Percentiles rank a stretch among this genome's conserved stretches.
Conservation (phyloP, 164 flowering plant species). For the Litsea cubeba region DNA sequence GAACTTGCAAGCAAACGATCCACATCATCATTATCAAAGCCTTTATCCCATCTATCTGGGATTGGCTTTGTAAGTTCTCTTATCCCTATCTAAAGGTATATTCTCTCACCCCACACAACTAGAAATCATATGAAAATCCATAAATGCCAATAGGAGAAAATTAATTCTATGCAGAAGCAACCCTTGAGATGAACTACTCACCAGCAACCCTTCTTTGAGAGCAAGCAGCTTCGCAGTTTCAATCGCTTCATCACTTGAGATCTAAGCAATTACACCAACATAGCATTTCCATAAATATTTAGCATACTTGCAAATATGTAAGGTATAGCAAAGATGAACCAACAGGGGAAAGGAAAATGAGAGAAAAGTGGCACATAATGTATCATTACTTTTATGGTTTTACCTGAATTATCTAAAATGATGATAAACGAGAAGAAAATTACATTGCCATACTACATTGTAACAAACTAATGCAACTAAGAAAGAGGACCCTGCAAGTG, state of each 20-base stretch:
- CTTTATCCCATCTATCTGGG: no score
- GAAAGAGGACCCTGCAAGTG: no score
- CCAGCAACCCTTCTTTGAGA: slow-evolving; percentile 37
- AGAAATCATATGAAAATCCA: background rate
- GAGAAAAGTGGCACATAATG: background rate
- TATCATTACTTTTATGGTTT: background rate
- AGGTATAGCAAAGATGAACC: background rate
- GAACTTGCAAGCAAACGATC: background rate
- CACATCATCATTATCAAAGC: no score
- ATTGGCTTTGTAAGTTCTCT: no score
- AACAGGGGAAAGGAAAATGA: background rate
- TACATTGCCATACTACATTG: no score
- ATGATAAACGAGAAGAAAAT: no score
- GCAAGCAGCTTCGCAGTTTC: slow-evolving; percentile 40
- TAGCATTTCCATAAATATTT: background rate
- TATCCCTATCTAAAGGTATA: no score
- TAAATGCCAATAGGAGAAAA: background rate
- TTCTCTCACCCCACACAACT: no score
- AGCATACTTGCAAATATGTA: no score
- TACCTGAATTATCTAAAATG: no score
- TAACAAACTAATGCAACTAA: no score
- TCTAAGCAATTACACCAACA: slow-evolving; percentile 10
- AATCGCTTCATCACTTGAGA: slow-evolving; percentile 42
- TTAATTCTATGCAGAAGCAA: background rate
- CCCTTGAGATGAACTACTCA: slow-evolving; percentile 9